These are phyloP conservation scores for Fusarium anguioides DNA, from an alignment of 2,329 filamentous ascomycete genomes.

Conservation along the genomic window DNA sequence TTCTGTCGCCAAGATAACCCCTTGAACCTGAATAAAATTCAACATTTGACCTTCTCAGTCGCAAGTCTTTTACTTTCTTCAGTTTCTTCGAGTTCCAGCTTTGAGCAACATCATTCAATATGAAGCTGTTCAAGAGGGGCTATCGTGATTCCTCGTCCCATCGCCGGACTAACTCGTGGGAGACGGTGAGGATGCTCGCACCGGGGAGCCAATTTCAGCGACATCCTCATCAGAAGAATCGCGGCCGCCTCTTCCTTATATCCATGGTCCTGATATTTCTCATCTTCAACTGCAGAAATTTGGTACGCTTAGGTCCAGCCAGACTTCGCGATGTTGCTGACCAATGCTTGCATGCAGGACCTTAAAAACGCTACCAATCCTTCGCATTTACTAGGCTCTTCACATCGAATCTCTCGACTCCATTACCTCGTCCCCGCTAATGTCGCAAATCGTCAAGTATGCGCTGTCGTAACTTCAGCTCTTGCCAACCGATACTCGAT, in stretches of 20 bases:
- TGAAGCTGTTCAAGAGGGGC: not conserved
- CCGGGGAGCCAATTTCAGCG: constrained; percentile 3
- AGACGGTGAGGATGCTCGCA: constrained; percentile 5
- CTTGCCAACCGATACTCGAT: constrained; percentile 41
- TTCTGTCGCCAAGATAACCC: not conserved
- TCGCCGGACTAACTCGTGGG: not conserved
- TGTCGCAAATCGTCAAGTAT: constrained; percentile 20
- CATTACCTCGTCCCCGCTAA: constrained; percentile 40
- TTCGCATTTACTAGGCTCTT: not conserved
- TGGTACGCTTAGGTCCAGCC: not conserved
- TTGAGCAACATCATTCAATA: not conserved
- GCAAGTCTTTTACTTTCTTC: not conserved
- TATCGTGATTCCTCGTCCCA: not conserved
- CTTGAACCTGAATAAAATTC: not conserved
- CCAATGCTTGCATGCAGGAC: not conserved
- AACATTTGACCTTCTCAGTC: not conserved
- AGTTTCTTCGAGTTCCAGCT: not conserved
- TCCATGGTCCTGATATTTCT: constrained; percentile 6
- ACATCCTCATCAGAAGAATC: not conserved
- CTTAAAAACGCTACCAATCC: not conserved
- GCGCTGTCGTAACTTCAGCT: constrained; percentile 34
- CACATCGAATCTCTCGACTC: constrained; percentile 13
- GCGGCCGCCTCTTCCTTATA: constrained; percentile 7
- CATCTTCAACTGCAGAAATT: constrained; percentile 7
- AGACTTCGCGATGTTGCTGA: not conserved